These are phyloP conservation scores for Podospora fimiseda DNA, from an alignment of 495 filamentous ascomycete genomes.

Conservation along the genomic window DNA sequence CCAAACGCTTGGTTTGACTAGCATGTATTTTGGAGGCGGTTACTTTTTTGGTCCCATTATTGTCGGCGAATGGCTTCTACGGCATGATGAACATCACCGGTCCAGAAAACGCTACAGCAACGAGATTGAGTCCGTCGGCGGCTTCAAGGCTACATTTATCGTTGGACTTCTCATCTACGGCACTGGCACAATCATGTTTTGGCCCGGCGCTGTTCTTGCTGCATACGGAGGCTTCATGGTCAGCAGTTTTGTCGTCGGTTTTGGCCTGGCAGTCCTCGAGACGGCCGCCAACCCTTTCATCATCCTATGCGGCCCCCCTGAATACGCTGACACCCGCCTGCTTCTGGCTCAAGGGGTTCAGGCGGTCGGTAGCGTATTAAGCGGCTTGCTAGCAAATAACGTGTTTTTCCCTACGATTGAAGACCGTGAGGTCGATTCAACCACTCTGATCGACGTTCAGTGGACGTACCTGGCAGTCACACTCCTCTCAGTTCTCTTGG, in stretches of 20 bases:
- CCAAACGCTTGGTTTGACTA: conserved; percentile 28
- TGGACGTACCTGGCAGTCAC: conserved; percentile 73
- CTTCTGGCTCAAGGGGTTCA: conserved; percentile 65
- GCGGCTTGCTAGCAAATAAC: conserved; percentile 58
- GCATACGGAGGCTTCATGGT: conserved; percentile 65
- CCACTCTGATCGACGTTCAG: conserved; percentile 57
- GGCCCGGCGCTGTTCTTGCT: conserved; percentile 55
- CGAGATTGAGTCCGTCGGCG: conserved; percentile 26
- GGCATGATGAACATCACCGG: conserved; percentile 47
- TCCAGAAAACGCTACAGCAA: conserved; percentile 5
- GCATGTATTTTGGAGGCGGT: conserved; percentile 43
- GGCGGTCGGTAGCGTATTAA: conserved; percentile 59
- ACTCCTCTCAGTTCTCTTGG: conserved; percentile 61
- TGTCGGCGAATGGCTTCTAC: conserved; percentile 58
- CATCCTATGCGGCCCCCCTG: conserved; percentile 49
- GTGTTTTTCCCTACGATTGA: conserved; percentile 51
- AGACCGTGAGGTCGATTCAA: conserved; percentile 9
- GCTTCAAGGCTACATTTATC: conserved; percentile 59
- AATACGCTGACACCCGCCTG: conserved; percentile 51
- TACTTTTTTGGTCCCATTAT: conserved; percentile 61
- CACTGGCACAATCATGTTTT: conserved; percentile 60
- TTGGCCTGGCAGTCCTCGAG: conserved; percentile 64
- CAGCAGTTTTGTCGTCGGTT: conserved; percentile 63
- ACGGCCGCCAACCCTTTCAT: conserved; percentile 58
- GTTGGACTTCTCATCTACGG: conserved; percentile 60